Percentiles rank a stretch among this genome's conserved stretches.
These are phyloP conservation scores for Kregervanrija fluxuum DNA, from an alignment of 805 yeast species.

Conservation along the genomic window DNA sequence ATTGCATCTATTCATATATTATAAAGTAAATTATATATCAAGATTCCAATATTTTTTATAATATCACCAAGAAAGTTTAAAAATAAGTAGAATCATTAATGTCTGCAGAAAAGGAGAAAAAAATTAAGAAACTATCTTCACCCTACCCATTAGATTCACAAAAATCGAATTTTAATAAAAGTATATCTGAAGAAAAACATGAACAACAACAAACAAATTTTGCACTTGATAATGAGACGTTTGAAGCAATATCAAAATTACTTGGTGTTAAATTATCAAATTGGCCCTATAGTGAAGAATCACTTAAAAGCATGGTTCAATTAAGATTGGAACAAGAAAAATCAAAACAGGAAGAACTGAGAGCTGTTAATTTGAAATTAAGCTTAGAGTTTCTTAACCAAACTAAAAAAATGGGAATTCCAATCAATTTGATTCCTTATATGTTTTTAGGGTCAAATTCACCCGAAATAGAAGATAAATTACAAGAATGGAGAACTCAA, in stretches of 20 bases:
- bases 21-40: too few species aligned
- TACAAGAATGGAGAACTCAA: constrained; percentile 4
- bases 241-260: constrained; percentile 3
- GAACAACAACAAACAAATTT: too few species aligned
- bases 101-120: too few species aligned
- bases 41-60: too few species aligned
- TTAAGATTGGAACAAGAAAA: constrained; percentile 37
- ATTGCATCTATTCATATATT: too few species aligned
- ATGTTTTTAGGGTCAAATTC: constrained; percentile 9
- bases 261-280: constrained; percentile 5
- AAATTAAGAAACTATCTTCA: too few species aligned
- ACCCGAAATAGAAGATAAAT: neutral
- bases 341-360: constrained; percentile 32
- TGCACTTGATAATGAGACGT: too few species aligned
- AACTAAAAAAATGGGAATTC: constrained; percentile 16
- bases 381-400: constrained; percentile 32
- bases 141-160: too few species aligned
- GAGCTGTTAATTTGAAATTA: constrained; percentile 26
- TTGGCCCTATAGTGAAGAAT: constrained; percentile 7
- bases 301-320: constrained; percentile 17
- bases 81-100: too few species aligned
- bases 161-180: too few species aligned
- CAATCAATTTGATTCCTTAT: constrained; percentile 20
- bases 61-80: too few species aligned
- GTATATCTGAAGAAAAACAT: too few species aligned